Conservation (phyloP, 1,284 basidiomycete species). For the Puccinia horiana region DNA sequence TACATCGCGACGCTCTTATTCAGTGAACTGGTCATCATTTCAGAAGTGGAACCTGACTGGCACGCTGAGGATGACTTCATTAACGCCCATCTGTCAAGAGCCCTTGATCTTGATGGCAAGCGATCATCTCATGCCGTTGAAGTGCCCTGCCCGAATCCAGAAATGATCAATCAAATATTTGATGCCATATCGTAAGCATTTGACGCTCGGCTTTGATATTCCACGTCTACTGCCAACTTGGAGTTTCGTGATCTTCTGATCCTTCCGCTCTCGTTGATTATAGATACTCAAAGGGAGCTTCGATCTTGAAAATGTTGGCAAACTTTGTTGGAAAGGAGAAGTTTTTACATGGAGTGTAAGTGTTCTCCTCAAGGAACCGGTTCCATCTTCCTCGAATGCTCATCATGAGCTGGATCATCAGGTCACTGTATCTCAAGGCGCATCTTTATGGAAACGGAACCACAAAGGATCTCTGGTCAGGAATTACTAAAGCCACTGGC, state of each 20-base stretch:
- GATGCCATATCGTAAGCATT: constrained; percentile 66
- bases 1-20: background rate
- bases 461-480: constrained; percentile 85
- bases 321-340: constrained; percentile 83
- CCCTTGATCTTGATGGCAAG: constrained; percentile 81
- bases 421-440: constrained; percentile 83
- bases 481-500: constrained; percentile 76
- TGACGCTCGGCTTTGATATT: background rate
- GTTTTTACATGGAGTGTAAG: constrained; percentile 59
- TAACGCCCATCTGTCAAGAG: constrained; percentile 63
- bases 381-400: background rate
- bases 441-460: constrained; percentile 79
- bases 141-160: constrained; percentile 83
- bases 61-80: constrained; percentile 64
- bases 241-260: background rate
- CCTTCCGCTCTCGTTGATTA: background rate
- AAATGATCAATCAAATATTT: constrained; percentile 83
- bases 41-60: constrained; percentile 62
- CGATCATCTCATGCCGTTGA: constrained; percentile 93
- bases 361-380: background rate
- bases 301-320: constrained; percentile 88
- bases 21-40: constrained; percentile 51
- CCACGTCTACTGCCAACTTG: constrained; percentile 70
- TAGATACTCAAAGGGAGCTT: constrained; percentile 55
- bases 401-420: background rate